Base-by-base conservation (phyloP, 257 asterid species). In the Solanum lycopersicoides region DNA sequence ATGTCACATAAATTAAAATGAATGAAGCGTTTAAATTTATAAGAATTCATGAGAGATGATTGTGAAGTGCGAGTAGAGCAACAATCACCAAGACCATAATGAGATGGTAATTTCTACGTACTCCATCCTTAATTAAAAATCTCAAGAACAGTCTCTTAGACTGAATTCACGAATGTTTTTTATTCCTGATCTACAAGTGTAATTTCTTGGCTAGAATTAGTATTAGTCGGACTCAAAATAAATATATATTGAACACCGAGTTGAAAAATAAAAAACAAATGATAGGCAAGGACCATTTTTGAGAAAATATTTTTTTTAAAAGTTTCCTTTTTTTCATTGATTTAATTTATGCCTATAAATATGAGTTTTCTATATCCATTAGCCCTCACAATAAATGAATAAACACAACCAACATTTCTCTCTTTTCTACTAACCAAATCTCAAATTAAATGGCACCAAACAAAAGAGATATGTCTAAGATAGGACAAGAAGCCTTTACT, bases 401-500 rank as follows among this genome's bases (percentile, higher is more conserved):
- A 77, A 44, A 77, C 65, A 77, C 65, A 44, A 77, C 63, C 41
- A 44, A 77, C 16, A 68, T 6, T n/a, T 44, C 65, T 14, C 63
- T 77, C n/a, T 5, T 77, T 25, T 14, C 83, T 76, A 77, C n/a
- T n/a, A 74, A 30, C 41, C 84, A 28, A 45, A 53, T 77, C 84
- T 25, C 63, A 77, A 1, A n/a, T 21, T 20, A 20, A 63, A 75
- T 79, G 65, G 84, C 84, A 45, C 65, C 84, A 44, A 79, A 72
- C 79, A 72, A 47, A 3, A 79, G 28, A 79, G 65, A 79, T 35
- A 28, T 79, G 14, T 15, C 65, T 0, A 79, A 25, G 34, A 79
- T 79, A 79, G 84, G 65, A 41, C 84, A 44, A 79, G 84, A 79
- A 45, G 65, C 16, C 15, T 79, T 79, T 45, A 13, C 84, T 45